Evolutionary conservation across 2,329 filamentous ascomycete genomes (phyloP).

Genomic region (Pseudogymnoascus sp.): DNA sequence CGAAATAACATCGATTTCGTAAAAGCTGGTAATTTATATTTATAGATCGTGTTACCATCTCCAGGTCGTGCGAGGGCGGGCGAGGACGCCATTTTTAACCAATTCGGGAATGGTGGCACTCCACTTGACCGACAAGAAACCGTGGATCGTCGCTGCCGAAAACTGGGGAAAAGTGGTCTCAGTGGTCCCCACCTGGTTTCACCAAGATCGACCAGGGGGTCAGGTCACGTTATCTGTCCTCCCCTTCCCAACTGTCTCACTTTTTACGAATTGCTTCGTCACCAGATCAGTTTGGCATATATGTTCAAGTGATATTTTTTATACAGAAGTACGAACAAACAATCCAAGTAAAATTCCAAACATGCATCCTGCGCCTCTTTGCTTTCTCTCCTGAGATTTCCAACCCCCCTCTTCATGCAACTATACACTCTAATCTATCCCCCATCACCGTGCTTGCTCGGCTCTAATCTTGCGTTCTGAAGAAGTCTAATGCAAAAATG

Average conservation of each 20-base stretch:
- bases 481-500: conserved; percentile 3
- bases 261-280: neutral
- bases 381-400: conserved; percentile 23
- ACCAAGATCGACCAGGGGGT: neutral
- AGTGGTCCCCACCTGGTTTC: neutral
- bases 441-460: neutral
- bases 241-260: neutral
- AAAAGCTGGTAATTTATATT: neutral
- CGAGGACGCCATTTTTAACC: neutral
- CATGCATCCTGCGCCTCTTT: neutral
- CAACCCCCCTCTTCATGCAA: conserved; percentile 32
- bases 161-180: neutral
- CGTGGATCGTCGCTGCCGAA: neutral
- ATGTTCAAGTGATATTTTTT: neutral
- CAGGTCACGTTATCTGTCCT: neutral
- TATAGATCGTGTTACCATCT: neutral
- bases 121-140: neutral
- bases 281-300: neutral
- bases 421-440: conserved; percentile 24
- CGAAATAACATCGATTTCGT: neutral
- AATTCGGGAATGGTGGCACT: neutral
- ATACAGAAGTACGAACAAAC: neutral
- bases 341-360: neutral
- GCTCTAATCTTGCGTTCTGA: neutral
- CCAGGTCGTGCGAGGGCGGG: neutral